Evolutionary conservation across 495 filamentous ascomycete species (phyloP).

Genomic region (Xylaria grammica): DNA sequence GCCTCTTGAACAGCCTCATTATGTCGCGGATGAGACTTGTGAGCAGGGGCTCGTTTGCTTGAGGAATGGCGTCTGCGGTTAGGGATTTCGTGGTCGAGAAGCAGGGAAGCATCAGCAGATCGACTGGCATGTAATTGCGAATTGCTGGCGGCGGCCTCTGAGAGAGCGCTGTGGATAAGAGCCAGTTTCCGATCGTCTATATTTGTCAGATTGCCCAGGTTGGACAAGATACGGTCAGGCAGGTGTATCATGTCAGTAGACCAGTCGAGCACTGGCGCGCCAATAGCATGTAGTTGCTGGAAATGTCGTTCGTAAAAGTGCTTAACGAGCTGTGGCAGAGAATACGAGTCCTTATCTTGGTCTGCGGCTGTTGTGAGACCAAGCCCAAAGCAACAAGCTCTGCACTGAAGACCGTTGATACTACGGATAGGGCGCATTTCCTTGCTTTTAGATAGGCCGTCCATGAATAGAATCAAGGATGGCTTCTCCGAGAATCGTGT

Average conservation of each 20-base stretch:
- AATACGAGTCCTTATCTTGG: constrained; percentile 58
- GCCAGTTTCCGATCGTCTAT: constrained; percentile 62
- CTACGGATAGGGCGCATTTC: constrained; percentile 71
- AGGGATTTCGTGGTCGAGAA: background rate
- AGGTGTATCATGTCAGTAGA: constrained; percentile 72
- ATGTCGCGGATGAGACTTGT: background rate
- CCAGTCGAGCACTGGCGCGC: constrained; percentile 60
- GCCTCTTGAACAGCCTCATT: background rate
- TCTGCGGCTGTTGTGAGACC: constrained; percentile 39
- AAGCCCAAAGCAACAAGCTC: constrained; percentile 56
- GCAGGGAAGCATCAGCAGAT: background rate
- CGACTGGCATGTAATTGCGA: constrained; percentile 20
- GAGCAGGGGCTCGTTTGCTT: background rate
- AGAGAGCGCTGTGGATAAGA: constrained; percentile 65
- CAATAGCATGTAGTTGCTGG: constrained; percentile 36
- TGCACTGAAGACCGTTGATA: constrained; percentile 68
- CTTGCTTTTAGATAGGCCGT: constrained; percentile 67
- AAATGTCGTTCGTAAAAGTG: constrained; percentile 71
- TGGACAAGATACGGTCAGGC: constrained; percentile 58
- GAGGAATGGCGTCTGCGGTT: background rate
- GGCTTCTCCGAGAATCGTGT: constrained; percentile 60
- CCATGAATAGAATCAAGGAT: constrained; percentile 64
- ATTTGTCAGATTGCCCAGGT: constrained; percentile 51
- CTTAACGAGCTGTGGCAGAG: constrained; percentile 64
- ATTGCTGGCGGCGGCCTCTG: constrained; percentile 32